Evolutionary conservation across 176 grass and related monocot species (phyloP), one percentile per base, ranked within the genome.

Genomic region (Musa schizocarpa): DNA sequence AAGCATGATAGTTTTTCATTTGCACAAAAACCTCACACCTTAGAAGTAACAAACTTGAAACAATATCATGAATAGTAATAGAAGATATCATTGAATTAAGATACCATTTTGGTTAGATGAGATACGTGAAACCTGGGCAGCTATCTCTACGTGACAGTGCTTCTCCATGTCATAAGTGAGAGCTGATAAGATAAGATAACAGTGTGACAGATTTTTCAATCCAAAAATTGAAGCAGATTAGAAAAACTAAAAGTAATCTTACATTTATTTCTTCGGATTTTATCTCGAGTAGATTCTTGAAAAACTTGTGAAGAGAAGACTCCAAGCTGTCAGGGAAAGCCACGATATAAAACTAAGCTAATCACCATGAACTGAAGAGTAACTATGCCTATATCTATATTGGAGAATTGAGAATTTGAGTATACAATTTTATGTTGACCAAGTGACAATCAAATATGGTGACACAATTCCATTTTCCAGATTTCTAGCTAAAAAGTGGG

Each of bases 251-350:
- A 70, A 20, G 16, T 6, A 9, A 9, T 11, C 86, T 91, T 86
- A 98, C 96, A 88, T 68, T 89, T 91, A 75, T 89, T 99, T 76
- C 84, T 88, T 57, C 16, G 34, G 77, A 84, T 79, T 86, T 89
- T 89, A 84, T 85, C 85, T 86, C 81, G 81, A 84, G 79, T 78
- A 74, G 84, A 89, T 85, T 99, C 96, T 85, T 93, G 91, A 83
- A 94, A 89, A 70, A 99, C 88, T 92, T 99, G 91, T 53, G 88
- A 91, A 43, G 91, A 99, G 73, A 99, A 99, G 81, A 92, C 82
- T 58, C 96, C 88, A 58, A 95, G 82, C 96, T 99, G 82, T 71
- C 77, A 81, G 81, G 71, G 58, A 75, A 76, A 77, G 16, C 34
- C 80, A 79, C 24, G 9, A 81, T 48, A 27, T 65, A 63, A 51